A percentile compares a stretch with the other conserved stretches of the same genome.
These are phyloP conservation scores for Chimonanthus praecox DNA, from an alignment of 164 flowering plant species.

Conservation along the genomic window DNA sequence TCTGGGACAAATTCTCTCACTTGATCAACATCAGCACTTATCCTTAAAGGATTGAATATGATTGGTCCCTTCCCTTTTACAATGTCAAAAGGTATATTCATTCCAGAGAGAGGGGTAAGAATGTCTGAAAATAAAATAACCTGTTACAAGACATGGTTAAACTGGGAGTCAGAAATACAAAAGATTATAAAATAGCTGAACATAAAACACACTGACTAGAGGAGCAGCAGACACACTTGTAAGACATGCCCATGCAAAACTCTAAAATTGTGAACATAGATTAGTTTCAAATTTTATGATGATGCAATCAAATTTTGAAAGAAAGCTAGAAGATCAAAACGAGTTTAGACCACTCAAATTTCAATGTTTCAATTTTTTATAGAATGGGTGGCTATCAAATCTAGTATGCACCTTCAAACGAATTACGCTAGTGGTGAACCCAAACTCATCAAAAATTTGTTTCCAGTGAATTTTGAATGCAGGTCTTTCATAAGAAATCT, in stretches of 20 bases:
- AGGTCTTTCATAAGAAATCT: no score
- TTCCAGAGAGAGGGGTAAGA: conserved; percentile 92
- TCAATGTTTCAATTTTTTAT: neutral
- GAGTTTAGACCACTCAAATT: neutral
- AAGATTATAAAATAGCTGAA: neutral
- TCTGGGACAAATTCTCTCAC: conserved; percentile 85
- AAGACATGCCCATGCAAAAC: neutral
- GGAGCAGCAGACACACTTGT: neutral
- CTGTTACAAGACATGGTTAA: conserved; percentile 30
- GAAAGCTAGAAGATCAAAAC: neutral
- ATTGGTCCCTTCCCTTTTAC: conserved; percentile 95
- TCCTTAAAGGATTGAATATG: conserved; percentile 58
- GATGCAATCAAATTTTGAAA: neutral
- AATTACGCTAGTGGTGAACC: no score
- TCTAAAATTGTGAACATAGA: neutral
- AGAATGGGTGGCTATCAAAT: no score
- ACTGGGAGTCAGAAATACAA: conserved; percentile 3
- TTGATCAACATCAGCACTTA: conserved; percentile 71
- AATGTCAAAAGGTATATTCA: conserved; percentile 98
- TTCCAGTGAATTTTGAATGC: no score
- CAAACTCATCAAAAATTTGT: no score
- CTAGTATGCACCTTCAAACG: no score
- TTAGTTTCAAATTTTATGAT: neutral
- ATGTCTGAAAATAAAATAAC: conserved; percentile 96
- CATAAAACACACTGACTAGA: neutral